Percentiles rank a stretch among this genome's conserved stretches.
phyloP scores from a whole-genome alignment of 352 stramenopile genomes.

The Phytophthora brassicae region DNA sequence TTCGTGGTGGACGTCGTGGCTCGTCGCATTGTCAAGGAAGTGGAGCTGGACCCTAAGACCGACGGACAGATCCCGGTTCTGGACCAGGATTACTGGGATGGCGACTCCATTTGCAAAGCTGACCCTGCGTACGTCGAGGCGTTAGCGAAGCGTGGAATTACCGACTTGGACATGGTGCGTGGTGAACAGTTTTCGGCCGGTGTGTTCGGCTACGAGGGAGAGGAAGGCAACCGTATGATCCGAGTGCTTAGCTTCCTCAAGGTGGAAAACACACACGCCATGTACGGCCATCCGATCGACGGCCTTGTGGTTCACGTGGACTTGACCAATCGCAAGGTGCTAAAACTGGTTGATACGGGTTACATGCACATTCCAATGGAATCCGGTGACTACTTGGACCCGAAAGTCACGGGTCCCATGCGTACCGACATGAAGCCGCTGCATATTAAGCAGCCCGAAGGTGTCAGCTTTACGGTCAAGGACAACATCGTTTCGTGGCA shows the following conservation, averaged over 20 bases:
- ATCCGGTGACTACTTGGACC: conserved; percentile 47
- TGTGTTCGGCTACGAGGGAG: conserved; percentile 43
- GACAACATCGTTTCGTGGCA: conserved; percentile 77
- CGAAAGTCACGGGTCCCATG: conserved; percentile 40
- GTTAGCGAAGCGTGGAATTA: conserved; percentile 46
- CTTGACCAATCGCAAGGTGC: conserved; percentile 41
- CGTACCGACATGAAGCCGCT: conserved; percentile 60
- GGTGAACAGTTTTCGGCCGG: conserved; percentile 45
- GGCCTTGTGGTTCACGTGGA: conserved; percentile 50
- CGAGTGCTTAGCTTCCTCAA: conserved; percentile 51
- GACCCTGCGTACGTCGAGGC: conserved; percentile 42
- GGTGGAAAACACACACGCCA: conserved; percentile 44
- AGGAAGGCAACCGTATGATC: conserved; percentile 47
- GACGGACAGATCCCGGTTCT: conserved; percentile 50
- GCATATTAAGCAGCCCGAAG: conserved; percentile 73
- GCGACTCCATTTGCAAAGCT: conserved; percentile 45
- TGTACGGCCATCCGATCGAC: conserved; percentile 52
- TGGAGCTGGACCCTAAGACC: conserved; percentile 39
- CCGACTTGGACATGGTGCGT: conserved; percentile 45
- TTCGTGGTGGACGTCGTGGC: conserved; percentile 47
- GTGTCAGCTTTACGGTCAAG: conserved; percentile 69
- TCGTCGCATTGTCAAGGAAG: conserved; percentile 30
- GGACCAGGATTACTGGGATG: conserved; percentile 49
- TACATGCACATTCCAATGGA: conserved; percentile 50
- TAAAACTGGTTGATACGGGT: conserved; percentile 44